Evolutionary conservation across 1,284 basidiomycete species (phyloP).

Genomic region (Athelia psychrophila): DNA sequence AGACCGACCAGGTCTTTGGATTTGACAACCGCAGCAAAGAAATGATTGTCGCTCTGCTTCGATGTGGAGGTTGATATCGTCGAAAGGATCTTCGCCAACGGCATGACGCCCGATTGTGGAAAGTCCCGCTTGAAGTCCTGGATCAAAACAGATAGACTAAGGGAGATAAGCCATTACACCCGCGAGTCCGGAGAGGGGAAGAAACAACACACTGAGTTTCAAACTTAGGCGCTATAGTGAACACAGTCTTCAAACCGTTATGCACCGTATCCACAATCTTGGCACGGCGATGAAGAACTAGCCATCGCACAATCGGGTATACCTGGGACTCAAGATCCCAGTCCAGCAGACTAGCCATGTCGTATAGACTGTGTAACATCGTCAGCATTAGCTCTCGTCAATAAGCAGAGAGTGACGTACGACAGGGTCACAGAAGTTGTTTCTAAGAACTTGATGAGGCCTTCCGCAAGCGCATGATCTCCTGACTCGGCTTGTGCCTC

Average conservation of each 20-base stretch:
- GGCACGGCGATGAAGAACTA: constrained; percentile 88
- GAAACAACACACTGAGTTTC: constrained; percentile 54
- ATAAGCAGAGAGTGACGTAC: constrained; percentile 26
- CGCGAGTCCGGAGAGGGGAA: background rate
- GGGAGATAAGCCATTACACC: background rate
- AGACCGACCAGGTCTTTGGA: constrained; percentile 64
- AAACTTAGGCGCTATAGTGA: constrained; percentile 70
- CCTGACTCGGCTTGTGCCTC: constrained; percentile 61
- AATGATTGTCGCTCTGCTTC: constrained; percentile 60
- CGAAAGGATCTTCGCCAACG: constrained; percentile 73
- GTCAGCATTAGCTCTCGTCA: too few species aligned
- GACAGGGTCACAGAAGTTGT: constrained; percentile 62
- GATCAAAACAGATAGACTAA: constrained; percentile 60
- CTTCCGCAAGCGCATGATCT: constrained; percentile 65
- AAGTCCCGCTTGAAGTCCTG: constrained; percentile 70
- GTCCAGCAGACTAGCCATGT: constrained; percentile 81
- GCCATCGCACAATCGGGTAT: constrained; percentile 85
- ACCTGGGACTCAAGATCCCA: constrained; percentile 87
- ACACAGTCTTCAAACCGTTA: constrained; percentile 79
- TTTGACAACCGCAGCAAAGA: constrained; percentile 75
- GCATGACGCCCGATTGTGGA: constrained; percentile 57
- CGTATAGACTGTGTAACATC: constrained; percentile 71
- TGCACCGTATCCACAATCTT: constrained; percentile 88
- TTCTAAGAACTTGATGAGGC: constrained; percentile 66
- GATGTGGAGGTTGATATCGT: constrained; percentile 67